Conservation (phyloP, 164 flowering plant species). For the Vitis vinifera region ASM3070453v1 NC_081810.1:868001-868500, state of each 20-base stretch:
- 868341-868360: background rate
- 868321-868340: background rate
- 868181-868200: constrained; percentile 47
- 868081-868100: constrained; percentile 59
- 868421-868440: constrained; percentile 76
- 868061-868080: constrained; percentile 80
- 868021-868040: constrained; percentile 72
- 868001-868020: constrained; percentile 83
- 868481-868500: background rate
- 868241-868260: constrained; percentile 73
- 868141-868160: background rate
- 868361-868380: constrained; percentile 51
- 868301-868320: constrained; percentile 4
- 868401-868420: constrained; percentile 67
- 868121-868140: background rate
- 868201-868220: constrained; percentile 77
- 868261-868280: constrained; percentile 82
- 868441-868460: constrained; percentile 31
- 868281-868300: constrained; percentile 54
- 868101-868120: constrained; percentile 1
- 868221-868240: constrained; percentile 59
- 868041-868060: constrained; percentile 63
- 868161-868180: background rate
- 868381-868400: constrained; percentile 82
- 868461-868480: background rate